Evolutionary conservation across 352 stramenopile species (phyloP).

Genomic region (Globisporangium parvum): DNA sequence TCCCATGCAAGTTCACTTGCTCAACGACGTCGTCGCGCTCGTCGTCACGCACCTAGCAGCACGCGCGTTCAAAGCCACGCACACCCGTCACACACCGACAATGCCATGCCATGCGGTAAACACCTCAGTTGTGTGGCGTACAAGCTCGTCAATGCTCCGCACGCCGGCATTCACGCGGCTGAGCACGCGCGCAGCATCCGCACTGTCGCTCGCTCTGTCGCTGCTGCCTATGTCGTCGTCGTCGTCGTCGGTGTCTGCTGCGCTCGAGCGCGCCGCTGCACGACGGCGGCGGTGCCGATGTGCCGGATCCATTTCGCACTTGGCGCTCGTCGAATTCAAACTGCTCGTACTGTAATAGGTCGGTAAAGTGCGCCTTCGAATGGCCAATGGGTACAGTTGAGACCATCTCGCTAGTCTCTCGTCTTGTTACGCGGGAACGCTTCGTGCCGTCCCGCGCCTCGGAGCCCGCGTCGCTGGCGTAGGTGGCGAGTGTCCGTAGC

Average conservation of each 20-base stretch:
- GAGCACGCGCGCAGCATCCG: background rate
- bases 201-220: background rate
- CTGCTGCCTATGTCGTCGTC: background rate
- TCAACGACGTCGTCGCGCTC: slow-evolving; percentile 41
- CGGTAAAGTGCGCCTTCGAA: background rate
- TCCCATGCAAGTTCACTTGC: slow-evolving; percentile 79
- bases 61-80: too few relatives aligned
- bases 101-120: too few relatives aligned
- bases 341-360: background rate
- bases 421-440: too few relatives aligned
- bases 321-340: background rate
- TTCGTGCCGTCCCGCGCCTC: too few relatives aligned
- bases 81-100: too few relatives aligned
- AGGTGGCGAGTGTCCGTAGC: background rate
- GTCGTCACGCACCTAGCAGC: slow-evolving; percentile 28
- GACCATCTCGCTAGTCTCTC: too few relatives aligned
- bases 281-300: background rate
- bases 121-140: too few relatives aligned
- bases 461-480: background rate
- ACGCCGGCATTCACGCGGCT: slow-evolving; percentile 39
- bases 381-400: background rate
- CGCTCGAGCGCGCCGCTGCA: too few relatives aligned
- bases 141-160: slow-evolving; percentile 32
- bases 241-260: background rate
- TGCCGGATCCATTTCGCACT: background rate